phyloP scores from a whole-genome alignment of 2,329 filamentous ascomycete genomes.

The Sodiomyces alkalinus region DNA sequence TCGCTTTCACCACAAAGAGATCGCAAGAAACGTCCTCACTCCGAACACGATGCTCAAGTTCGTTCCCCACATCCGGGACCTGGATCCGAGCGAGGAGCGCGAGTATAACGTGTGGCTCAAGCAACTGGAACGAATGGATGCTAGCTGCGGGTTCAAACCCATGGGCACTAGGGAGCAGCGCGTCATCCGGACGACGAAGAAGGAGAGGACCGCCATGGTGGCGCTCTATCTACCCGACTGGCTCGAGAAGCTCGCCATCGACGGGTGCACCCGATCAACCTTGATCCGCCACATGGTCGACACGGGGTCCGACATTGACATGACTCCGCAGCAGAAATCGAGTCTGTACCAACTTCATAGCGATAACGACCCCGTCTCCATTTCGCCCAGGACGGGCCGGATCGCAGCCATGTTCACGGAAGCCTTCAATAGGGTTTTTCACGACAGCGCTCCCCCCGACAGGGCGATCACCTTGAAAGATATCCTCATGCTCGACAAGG shows the following conservation, averaged over 20 bases:
- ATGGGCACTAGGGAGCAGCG: slow-evolving; percentile 34
- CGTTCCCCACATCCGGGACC: slow-evolving; percentile 41
- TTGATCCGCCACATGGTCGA: slow-evolving; percentile 38
- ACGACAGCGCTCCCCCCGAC: slow-evolving; percentile 15
- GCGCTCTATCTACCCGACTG: slow-evolving; percentile 38
- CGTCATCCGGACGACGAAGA: slow-evolving; percentile 28
- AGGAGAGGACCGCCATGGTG: slow-evolving; percentile 35
- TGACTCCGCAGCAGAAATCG: slow-evolving; percentile 39
- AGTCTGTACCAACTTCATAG: slow-evolving; percentile 33
- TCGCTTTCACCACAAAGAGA: slow-evolving; percentile 43
- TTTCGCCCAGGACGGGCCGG: slow-evolving; percentile 21
- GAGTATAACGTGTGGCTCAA: slow-evolving; percentile 41
- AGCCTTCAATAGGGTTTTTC: slow-evolving; percentile 42
- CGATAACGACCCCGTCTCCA: slow-evolving; percentile 19
- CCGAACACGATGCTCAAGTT: slow-evolving; percentile 46
- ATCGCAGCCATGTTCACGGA: slow-evolving; percentile 36
- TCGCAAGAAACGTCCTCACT: slow-evolving; percentile 42
- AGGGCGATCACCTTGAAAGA: slow-evolving; percentile 32
- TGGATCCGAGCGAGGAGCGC: slow-evolving; percentile 39
- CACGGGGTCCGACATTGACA: slow-evolving; percentile 28
- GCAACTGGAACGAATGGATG: slow-evolving; percentile 41
- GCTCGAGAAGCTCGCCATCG: slow-evolving; percentile 32
- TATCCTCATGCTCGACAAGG: slow-evolving; percentile 36
- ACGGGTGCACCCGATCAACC: slow-evolving; percentile 34
- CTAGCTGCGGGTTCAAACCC: slow-evolving; percentile 40